Evolutionary conservation across 805 yeast species (phyloP), one percentile per base, ranked within the genome.

Genomic region (Ogataea paraovalis): DNA sequence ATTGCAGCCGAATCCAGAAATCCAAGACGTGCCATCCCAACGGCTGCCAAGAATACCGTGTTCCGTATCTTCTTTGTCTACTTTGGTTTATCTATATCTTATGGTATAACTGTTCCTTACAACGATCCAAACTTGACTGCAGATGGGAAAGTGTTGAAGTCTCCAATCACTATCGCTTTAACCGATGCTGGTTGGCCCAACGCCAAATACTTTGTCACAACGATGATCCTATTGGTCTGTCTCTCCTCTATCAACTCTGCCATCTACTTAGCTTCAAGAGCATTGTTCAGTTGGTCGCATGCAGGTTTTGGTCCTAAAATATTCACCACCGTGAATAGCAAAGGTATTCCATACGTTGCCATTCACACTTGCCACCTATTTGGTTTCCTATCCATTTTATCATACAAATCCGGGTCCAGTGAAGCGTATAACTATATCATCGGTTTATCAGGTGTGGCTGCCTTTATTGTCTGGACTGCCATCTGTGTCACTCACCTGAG

Each of bases 191-290:
- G 78, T 18, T 71, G 76, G 75, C 50, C 54, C 39, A 52, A 55
- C 42, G 42, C 59, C 8, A 41, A 79, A 34, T 57, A 55, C 74
- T 42, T 70, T 70, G 34, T 70, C 71, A 19, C 77, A 75, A 56
- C 70, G 75, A 79, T 60, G 81, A 85, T 7, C 73, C 80, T 58
- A 72, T 80, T 55, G 62, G 80, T 47, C 52, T 81, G 38, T 78
- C 83, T 83, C 16, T 79, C 85, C 16, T 85, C 89, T 4, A 76
- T 81, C 57, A 83, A 83, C 65, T 73, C 84, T 38, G 78, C 84
- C 39, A 77, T 83, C 46, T 84, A 78, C 62, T 70, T 83, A 57
- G 85, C 86, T 7, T 78, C 85, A 3, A 69, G 89, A 57, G 75
- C 87, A 1, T 68, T 83, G 14, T 78, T 82, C 51, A 77, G 75